A percentile compares a stretch with the other conserved stretches of the same genome.
Conservation (phyloP, 1,284 basidiomycete species). For the Xanthoconium separans region DNA sequence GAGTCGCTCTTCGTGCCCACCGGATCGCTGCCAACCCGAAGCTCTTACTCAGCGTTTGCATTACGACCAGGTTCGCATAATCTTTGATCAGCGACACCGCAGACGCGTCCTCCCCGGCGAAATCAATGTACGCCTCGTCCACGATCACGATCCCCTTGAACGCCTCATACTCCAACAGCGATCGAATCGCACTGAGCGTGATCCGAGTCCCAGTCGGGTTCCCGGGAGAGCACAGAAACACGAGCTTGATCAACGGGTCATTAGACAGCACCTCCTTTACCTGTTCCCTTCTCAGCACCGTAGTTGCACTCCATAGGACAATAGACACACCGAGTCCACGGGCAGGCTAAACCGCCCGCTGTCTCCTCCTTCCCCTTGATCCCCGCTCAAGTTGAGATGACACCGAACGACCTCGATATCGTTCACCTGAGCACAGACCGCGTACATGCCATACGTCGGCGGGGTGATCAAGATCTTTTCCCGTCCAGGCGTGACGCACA, state of each 20-base stretch:
- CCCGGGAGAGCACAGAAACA: constrained; percentile 96
- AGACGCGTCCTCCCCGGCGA: constrained; percentile 63
- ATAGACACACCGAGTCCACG: constrained; percentile 66
- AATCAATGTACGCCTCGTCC: constrained; percentile 99
- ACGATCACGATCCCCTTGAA: constrained; percentile 93
- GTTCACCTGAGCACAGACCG: constrained; percentile 93
- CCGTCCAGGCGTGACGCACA: constrained; percentile 79
- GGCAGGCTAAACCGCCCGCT: constrained; percentile 76
- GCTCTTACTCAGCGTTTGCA: constrained; percentile 95
- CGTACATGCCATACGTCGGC: constrained; percentile 98
- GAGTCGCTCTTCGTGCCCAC: constrained; percentile 40
- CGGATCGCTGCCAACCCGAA: constrained; percentile 96
- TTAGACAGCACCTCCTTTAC: constrained; percentile 67
- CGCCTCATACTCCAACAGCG: constrained; percentile 76
- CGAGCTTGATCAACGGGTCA: constrained; percentile 81
- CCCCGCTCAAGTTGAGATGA: constrained; percentile 64
- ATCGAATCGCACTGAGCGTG: constrained; percentile 65
- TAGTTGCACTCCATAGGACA: background rate
- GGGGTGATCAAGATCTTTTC: constrained; percentile 88
- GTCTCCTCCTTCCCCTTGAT: constrained; percentile 64
- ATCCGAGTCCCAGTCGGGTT: constrained; percentile 95
- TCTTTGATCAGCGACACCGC: constrained; percentile 75
- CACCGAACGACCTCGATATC: constrained; percentile 86
- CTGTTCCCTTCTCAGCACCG: constrained; percentile 38
- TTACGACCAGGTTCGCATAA: constrained; percentile 89